Evolutionary conservation across 352 stramenopile genomes (phyloP).

Genomic region (Globisporangium polare): DNA sequence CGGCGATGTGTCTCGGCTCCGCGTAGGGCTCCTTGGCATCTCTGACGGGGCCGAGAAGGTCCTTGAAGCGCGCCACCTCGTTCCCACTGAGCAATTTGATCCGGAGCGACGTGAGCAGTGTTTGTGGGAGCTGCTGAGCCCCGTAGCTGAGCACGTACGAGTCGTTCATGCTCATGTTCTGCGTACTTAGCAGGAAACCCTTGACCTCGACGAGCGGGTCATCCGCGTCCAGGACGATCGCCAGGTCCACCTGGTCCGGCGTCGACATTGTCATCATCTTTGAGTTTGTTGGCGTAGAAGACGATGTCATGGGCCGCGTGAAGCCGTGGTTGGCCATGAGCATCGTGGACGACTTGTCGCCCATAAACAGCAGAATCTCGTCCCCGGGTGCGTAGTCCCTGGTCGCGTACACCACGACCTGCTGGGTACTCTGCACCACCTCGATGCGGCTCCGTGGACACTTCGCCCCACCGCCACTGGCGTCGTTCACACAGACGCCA

Average conservation of each 20-base stretch:
- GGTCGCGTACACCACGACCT: conserved; percentile 34
- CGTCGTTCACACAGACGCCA: conserved; percentile 28
- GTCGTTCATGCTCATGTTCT: conserved; percentile 42
- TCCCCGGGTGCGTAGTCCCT: conserved; percentile 24
- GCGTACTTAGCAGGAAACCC: conserved; percentile 27
- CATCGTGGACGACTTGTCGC: conserved; percentile 32
- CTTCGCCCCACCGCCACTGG: not conserved
- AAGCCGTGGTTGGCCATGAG: conserved; percentile 52
- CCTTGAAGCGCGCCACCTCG: conserved; percentile 28
- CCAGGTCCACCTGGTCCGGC: conserved; percentile 42
- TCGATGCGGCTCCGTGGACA: conserved; percentile 27
- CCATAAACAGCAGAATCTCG: conserved; percentile 27
- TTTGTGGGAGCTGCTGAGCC: conserved; percentile 11
- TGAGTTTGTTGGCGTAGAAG: not conserved
- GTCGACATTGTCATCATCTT: not conserved
- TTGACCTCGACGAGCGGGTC: conserved; percentile 37
- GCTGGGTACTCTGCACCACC: conserved; percentile 17
- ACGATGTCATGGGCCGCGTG: conserved; percentile 16
- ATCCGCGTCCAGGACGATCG: conserved; percentile 34
- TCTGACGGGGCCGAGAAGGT: conserved; percentile 19
- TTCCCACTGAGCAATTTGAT: conserved; percentile 38
- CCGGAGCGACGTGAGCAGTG: conserved; percentile 31
- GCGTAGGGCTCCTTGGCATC: conserved; percentile 5
- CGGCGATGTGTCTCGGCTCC: conserved; percentile 21
- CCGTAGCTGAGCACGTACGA: conserved; percentile 32